Evolutionary conservation across 495 filamentous ascomycete species (phyloP).

Genomic region (Diplogelasinospora grovesii): DNA sequence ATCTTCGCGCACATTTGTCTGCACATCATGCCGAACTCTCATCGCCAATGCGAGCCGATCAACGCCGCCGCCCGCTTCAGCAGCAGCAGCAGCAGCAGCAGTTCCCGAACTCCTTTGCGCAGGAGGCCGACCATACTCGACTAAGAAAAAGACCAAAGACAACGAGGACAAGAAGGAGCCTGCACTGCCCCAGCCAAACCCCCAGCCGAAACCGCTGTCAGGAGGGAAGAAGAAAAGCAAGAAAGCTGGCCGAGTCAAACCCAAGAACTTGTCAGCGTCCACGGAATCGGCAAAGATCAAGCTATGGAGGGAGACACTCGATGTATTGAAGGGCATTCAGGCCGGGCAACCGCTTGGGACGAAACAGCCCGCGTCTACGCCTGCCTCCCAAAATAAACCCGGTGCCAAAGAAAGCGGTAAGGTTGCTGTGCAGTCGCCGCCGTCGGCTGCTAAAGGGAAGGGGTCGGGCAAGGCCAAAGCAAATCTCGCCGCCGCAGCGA

Average conservation of each 20-base stretch:
- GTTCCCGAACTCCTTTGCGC: not conserved
- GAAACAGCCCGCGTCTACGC: not conserved
- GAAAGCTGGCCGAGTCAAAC: not conserved
- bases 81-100: conserved; percentile 3
- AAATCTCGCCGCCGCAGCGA: not conserved
- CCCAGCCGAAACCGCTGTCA: no score
- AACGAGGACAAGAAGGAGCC: not conserved
- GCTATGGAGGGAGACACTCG: conserved; percentile 8
- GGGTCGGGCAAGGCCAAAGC: not conserved
- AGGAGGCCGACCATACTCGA: not conserved
- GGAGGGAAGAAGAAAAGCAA: not conserved
- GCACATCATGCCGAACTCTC: conserved; percentile 18
- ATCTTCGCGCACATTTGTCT: conserved; percentile 10
- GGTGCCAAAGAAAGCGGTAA: not conserved
- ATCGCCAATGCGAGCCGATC: conserved; percentile 4
- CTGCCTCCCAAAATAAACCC: not conserved
- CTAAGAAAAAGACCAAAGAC: not conserved
- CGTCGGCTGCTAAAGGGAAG: conserved; percentile 3
- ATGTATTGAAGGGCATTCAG: conserved; percentile 7
- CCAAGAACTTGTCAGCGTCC: not conserved
- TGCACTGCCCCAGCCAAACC: no score
- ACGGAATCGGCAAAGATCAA: not conserved
- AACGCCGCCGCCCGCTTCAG: conserved; percentile 1
- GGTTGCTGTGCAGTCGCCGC: not conserved
- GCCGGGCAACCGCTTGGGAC: not conserved